Base-by-base conservation (phyloP, 2,329 filamentous ascomycete species). In the Xylariaceae sp. region DNA sequence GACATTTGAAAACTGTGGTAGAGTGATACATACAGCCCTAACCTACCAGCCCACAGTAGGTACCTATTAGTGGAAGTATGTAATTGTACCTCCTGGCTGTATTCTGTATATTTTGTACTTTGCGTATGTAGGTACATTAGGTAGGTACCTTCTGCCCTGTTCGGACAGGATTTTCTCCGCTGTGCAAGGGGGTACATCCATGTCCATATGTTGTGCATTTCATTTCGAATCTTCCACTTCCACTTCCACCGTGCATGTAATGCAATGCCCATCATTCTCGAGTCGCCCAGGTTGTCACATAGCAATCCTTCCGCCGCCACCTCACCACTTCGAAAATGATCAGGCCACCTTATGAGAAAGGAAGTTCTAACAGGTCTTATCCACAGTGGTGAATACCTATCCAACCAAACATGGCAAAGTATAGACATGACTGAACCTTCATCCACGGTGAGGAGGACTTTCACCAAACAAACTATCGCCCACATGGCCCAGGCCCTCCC, bases 291-390 rank as follows among this genome's bases (percentile, higher is more conserved):
- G 44, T 46, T 46, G 54, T 57, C 57, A 46, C 54, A 60, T 60
- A 52, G 60, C 54, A 60, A 21, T 21, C 7, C 7, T 4, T 60
- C 52, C 58, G 57, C 60, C 51, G 53, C 59, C 59, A 62, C 51
- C 54, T 52, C 40, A 48, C 57, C 53, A 42, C 40, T 47, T 46
- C 40, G 32, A 23, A 50, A 42, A 26, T 32, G 37, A 54, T 40
- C 47, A 55, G 45, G 41, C 49, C 41, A 45, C n/a, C 48, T 20
- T 46, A 21, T 51, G 43, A 41, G 20, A 44, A 26, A 26, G 23
- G 55, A 23, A 16, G 7, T 32, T 57, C 43, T 50, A 48, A 56
- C 32, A 59, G 56, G 37, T 32, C 18, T 52, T 40, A 40, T 37
- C 40, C 44, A 40, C 48, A 23, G 14, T 23, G 18, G 23, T 52